Evolutionary conservation across 2,329 filamentous ascomycete genomes (phyloP), one percentile per base, ranked within the genome.

Genomic region (Aspergillus uvarum): DNA sequence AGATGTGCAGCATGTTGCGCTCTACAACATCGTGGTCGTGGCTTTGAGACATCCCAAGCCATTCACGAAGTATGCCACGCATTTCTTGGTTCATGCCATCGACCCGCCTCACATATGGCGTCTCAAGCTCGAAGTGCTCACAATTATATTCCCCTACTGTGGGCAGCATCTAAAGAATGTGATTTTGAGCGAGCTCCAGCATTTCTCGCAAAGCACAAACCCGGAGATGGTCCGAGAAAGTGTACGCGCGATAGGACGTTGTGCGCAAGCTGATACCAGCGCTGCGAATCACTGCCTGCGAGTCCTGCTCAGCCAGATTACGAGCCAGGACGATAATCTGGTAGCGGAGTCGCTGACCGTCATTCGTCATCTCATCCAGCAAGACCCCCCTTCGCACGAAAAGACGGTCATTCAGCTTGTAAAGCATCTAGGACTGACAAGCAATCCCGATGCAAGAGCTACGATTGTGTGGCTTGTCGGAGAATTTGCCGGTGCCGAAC

Each of bases 381-480:
- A 96, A 69, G 88, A 96, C 63, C 92, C 94, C 0, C 79, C 85
- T 29, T 87, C 87, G 3, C 95, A 99, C 72, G 84, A 87, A 11
- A 89, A 88, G 47, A 99, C 95, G 0, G 92, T 98, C 1, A 86
- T 98, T 35, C 86, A 92, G 51, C 79, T 99, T 52, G 95, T 95
- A 5, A 95, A 92, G 76, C 93, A 96, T 63, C 85, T 99, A 2
- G 95, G 97, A 70, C 90, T 89, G 3, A 91, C 92, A 1, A 91
- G 90, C 0, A 93, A 95, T 62, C 88, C 95, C 1, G 89, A 92
- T 62, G 95, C 95, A 3, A 85, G 95, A 65, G 95, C 95, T 3
- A 96, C 91, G 53, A 97, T 99, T 64, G 90, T 99, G 67, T 99
- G 95, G 95, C 85, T 99, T 0, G 93, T 98, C 0, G 95, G 95